These are phyloP conservation scores for Sporothrix euskadiensis DNA, from an alignment of 2,329 filamentous ascomycete species.

Conservation along the genomic window DNA sequence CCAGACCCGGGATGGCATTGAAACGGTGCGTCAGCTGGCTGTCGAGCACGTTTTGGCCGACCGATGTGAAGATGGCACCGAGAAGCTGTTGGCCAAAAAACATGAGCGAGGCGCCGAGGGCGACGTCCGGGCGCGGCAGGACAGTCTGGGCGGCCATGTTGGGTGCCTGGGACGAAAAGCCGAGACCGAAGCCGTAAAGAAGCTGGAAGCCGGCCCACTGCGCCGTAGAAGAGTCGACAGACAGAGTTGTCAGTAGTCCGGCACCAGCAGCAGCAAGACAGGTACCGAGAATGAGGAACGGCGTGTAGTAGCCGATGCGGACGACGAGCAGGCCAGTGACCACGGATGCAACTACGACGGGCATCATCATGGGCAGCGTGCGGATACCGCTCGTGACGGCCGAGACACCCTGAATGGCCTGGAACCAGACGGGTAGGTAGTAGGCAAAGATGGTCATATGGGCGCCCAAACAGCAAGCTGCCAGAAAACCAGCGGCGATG, in stretches of 20 bases:
- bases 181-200: constrained; percentile 48
- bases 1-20: neutral
- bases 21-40: constrained; percentile 26
- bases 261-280: constrained; percentile 29
- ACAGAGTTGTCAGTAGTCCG: constrained; percentile 56
- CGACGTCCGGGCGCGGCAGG: constrained; percentile 44
- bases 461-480: constrained; percentile 16
- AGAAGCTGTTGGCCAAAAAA: constrained; percentile 41
- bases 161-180: constrained; percentile 47
- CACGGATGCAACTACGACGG: constrained; percentile 43
- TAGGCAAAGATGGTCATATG: constrained; percentile 25
- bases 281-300: constrained; percentile 30
- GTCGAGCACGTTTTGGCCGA: constrained; percentile 30
- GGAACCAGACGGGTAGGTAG: constrained; percentile 45
- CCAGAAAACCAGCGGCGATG: constrained; percentile 6
- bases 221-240: constrained; percentile 38
- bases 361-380: constrained; percentile 45
- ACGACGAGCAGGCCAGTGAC: constrained; percentile 41
- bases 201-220: constrained; percentile 46
- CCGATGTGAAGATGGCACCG: constrained; percentile 30
- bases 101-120: constrained; percentile 47
- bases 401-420: constrained; percentile 44
- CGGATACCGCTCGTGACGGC: constrained; percentile 46
- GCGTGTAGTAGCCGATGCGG: constrained; percentile 42
- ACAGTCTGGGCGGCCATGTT: constrained; percentile 52